Evolutionary conservation across 2,329 filamentous ascomycete species (phyloP).

Genomic region (Monosporascus cannonballus): DNA sequence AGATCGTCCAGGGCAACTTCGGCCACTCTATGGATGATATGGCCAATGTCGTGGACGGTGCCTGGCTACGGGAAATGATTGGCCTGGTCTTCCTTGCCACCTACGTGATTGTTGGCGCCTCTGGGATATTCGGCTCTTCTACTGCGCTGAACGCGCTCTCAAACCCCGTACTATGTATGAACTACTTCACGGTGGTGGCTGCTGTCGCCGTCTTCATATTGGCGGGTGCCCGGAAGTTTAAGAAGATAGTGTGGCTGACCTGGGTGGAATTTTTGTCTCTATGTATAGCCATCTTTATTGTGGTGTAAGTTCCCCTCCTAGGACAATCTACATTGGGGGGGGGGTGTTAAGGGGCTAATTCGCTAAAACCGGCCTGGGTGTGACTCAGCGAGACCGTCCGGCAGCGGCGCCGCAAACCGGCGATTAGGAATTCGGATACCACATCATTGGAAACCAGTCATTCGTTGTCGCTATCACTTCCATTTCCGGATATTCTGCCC

Average conservation of each 20-base stretch:
- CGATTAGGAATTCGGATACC: conserved; percentile 53
- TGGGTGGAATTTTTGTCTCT: conserved; percentile 55
- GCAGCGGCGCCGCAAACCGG: conserved; percentile 55
- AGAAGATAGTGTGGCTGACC: conserved; percentile 56
- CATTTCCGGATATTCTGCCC: conserved; percentile 51
- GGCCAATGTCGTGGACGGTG: conserved; percentile 48
- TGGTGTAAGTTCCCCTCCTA: conserved; percentile 33
- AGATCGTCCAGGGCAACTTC: conserved; percentile 33
- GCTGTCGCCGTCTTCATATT: conserved; percentile 41
- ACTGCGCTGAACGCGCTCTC: conserved; percentile 55
- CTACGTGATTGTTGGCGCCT: conserved; percentile 49
- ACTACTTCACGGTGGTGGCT: conserved; percentile 49
- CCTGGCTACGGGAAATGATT: conserved; percentile 42
- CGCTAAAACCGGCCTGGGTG: conserved; percentile 35
- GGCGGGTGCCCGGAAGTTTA: conserved; percentile 50
- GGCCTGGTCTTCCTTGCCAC: conserved; percentile 51
- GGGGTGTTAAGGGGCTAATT: too few species aligned
- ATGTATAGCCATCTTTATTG: conserved; percentile 51
- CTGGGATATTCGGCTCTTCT: conserved; percentile 53
- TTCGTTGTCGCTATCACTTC: conserved; percentile 56
- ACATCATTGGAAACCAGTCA: conserved; percentile 46
- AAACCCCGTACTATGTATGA: conserved; percentile 50
- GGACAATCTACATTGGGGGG: too few species aligned
- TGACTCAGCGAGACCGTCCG: conserved; percentile 50
- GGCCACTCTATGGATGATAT: conserved; percentile 45